Conservation (phyloP, 2,329 filamentous ascomycete genomes). For the Achaetomium macrosporum region DNA sequence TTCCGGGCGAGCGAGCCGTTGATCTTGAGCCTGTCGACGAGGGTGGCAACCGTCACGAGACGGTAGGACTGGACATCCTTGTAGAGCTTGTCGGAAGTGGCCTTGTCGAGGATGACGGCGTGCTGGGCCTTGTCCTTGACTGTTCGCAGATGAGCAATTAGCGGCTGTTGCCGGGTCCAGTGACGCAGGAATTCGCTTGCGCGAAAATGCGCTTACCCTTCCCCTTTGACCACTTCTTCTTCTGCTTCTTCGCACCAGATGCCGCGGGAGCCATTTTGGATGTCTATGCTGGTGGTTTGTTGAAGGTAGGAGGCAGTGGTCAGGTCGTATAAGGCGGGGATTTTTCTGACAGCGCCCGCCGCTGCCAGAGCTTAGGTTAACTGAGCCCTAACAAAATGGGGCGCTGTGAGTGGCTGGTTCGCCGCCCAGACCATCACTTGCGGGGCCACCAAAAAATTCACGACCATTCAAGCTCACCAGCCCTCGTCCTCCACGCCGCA, state of each 20-base stretch:
- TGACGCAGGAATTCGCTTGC: conserved; percentile 7
- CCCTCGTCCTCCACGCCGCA: conserved; percentile 21
- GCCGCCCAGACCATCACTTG: conserved; percentile 19
- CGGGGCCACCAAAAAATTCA: conserved; percentile 30
- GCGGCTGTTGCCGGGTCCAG: conserved; percentile 8
- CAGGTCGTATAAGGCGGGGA: conserved; percentile 25
- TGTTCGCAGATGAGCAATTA: conserved; percentile 20
- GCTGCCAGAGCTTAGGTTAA: conserved; percentile 25
- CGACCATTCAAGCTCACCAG: conserved; percentile 16
- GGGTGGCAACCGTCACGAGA: conserved; percentile 95
- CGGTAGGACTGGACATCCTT: conserved; percentile 99
- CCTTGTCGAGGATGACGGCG: conserved; percentile 98
- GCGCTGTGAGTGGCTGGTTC: conserved; percentile 24
- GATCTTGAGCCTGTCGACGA: conserved; percentile 99
- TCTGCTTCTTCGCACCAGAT: conserved; percentile 71
- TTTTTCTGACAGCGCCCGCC: conserved; percentile 23
- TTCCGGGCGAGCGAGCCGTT: conserved; percentile 93
- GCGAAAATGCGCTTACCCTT: conserved; percentile 58
- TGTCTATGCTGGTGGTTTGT: conserved; percentile 30
- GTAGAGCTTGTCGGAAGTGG: conserved; percentile 95
- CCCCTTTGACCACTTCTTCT: conserved; percentile 67
- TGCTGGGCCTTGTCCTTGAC: conserved; percentile 99
- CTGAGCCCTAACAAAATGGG: conserved; percentile 26
- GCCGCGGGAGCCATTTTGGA: conserved; percentile 44
- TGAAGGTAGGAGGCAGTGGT: conserved; percentile 24